Conservation (phyloP, 163 green algal genomes). For the Chloroidium sp. region DNA sequence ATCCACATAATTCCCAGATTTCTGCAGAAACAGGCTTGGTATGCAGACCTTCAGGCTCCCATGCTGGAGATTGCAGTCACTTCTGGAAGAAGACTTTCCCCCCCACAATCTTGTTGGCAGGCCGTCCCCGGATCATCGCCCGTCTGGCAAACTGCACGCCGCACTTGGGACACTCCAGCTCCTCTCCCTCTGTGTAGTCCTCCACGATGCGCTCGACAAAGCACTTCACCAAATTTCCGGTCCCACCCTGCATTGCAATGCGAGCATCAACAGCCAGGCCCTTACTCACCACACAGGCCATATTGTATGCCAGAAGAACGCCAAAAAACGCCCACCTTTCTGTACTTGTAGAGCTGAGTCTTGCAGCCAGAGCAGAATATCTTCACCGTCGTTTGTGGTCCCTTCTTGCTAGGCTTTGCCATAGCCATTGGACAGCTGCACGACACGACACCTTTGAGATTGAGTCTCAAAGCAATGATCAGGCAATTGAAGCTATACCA, state of each 20-base stretch:
- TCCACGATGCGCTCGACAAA: constrained; percentile 33
- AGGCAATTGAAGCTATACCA: too few species aligned
- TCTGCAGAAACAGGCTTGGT: too few species aligned
- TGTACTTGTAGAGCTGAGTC: constrained; percentile 26
- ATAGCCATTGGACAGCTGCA: background rate
- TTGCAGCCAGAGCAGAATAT: constrained; percentile 25
- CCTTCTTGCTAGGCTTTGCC: constrained; percentile 22
- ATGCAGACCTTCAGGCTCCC: too few species aligned
- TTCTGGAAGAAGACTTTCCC: constrained; percentile 31
- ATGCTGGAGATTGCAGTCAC: background rate
- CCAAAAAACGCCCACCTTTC: constrained; percentile 1
- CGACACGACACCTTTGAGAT: too few species aligned
- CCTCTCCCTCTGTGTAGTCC: constrained; percentile 20
- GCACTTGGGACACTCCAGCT: constrained; percentile 29
- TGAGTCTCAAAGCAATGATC: too few species aligned
- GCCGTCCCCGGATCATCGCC: constrained; percentile 26
- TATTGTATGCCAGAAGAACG: background rate
- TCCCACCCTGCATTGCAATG: constrained; percentile 22
- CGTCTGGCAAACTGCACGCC: constrained; percentile 24
- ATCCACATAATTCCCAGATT: too few species aligned
- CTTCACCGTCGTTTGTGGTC: constrained; percentile 29
- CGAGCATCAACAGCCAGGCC: background rate
- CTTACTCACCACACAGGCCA: background rate
- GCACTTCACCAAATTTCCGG: constrained; percentile 32
- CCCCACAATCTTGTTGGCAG: constrained; percentile 39